Evolutionary conservation across 1,284 basidiomycete species (phyloP).

Genomic region (Marasmius tenuissimus): DNA sequence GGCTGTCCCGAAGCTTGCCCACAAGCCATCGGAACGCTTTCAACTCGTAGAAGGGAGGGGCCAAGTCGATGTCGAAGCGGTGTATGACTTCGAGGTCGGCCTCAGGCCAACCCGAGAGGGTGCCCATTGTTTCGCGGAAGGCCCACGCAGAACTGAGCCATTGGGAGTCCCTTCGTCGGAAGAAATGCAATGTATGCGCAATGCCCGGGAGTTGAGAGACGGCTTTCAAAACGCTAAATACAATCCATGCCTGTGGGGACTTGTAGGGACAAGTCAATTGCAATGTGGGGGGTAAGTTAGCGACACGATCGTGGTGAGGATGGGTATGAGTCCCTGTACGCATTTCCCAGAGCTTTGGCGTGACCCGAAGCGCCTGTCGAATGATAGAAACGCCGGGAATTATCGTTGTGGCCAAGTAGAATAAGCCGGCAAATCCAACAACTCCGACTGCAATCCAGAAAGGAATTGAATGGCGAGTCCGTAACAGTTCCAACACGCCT

Average conservation of each 20-base stretch:
- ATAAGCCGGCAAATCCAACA: neutral
- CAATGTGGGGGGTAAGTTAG: neutral
- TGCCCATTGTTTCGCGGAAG: neutral
- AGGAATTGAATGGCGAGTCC: neutral
- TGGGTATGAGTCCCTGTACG: neutral
- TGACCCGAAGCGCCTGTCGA: too few species aligned
- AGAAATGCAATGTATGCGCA: neutral
- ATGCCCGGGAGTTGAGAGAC: neutral
- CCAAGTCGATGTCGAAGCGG: neutral
- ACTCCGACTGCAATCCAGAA: neutral
- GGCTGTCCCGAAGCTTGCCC: neutral
- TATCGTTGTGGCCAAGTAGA: neutral
- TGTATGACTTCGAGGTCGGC: neutral
- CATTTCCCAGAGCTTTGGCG: neutral
- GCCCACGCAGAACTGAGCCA: neutral
- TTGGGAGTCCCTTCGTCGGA: neutral
- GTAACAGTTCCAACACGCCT: slow-evolving; percentile 4
- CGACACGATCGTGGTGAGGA: neutral
- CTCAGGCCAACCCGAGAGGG: neutral
- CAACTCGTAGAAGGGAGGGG: neutral
- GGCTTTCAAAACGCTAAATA: neutral
- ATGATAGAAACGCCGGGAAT: neutral
- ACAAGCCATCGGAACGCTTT: neutral
- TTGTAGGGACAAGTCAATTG: neutral
- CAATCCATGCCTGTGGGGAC: neutral